Conservation (phyloP, 2,329 filamentous ascomycete species). For the Aureobasidium leucospermi region DNA sequence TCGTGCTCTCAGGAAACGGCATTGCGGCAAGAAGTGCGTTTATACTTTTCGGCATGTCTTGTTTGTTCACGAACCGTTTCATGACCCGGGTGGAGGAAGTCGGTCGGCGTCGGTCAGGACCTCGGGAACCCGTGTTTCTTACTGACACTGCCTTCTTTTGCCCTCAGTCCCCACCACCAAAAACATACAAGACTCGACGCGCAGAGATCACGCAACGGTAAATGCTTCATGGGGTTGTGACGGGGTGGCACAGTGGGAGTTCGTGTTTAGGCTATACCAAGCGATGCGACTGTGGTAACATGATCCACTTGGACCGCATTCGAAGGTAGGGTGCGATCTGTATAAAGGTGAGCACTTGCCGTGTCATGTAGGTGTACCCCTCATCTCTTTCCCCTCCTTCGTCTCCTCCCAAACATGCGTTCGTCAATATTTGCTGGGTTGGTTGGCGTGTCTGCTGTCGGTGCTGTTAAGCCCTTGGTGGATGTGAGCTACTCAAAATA, state of each 20-base stretch:
- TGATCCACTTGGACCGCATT: neutral
- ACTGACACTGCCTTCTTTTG: neutral
- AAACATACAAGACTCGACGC: neutral
- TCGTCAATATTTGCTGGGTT: neutral
- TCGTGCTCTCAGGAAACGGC: too few relatives aligned
- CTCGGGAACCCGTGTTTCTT: neutral
- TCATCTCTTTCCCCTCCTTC: neutral
- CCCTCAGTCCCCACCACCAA: neutral
- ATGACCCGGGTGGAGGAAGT: too few relatives aligned
- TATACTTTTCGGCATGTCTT: too few relatives aligned
- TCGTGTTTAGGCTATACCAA: neutral
- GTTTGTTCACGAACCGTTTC: too few relatives aligned
- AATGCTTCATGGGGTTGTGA: neutral
- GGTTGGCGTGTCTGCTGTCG: neutral
- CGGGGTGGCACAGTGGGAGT: neutral
- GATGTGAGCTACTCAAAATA: constrained; percentile 63
- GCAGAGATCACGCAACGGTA: neutral
- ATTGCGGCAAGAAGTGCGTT: too few relatives aligned
- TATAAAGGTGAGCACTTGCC: neutral
- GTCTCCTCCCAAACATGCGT: neutral
- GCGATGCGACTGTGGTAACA: neutral
- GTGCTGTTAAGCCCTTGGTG: constrained; percentile 40
- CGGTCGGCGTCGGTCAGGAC: neutral
- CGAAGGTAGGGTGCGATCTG: neutral
- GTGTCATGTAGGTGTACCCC: neutral